A percentile compares a stretch with the other conserved stretches of the same genome.
Evolutionary conservation across 208 protist species (phyloP).

Genomic region (Herpetomonas samuelpessoai): DNA sequence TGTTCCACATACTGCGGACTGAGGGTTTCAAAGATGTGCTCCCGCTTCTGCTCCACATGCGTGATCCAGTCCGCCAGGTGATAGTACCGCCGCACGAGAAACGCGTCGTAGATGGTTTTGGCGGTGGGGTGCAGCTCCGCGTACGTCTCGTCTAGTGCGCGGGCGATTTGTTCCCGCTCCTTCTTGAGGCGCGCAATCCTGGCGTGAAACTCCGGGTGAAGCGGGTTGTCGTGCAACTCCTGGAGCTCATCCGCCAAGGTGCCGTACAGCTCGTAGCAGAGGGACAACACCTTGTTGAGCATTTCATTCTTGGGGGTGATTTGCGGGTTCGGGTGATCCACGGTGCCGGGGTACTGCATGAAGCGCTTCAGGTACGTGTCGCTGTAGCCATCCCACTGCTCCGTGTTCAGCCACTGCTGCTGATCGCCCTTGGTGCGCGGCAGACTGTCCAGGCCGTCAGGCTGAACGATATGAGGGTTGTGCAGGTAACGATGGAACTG

Average conservation of each 20-base stretch:
- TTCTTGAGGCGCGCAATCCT: slow-evolving; percentile 48
- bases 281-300: slow-evolving; percentile 56
- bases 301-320: slow-evolving; percentile 53
- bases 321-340: slow-evolving; percentile 60
- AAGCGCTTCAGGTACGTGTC: slow-evolving; percentile 68
- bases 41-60: slow-evolving; percentile 72
- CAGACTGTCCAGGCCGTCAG: slow-evolving; percentile 74
- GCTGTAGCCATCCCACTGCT: slow-evolving; percentile 89
- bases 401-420: slow-evolving; percentile 86
- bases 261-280: slow-evolving; percentile 78
- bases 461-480: slow-evolving; percentile 81
- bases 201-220: slow-evolving; percentile 76
- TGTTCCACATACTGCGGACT: slow-evolving; percentile 62
- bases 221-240: slow-evolving; percentile 72
- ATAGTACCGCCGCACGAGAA: slow-evolving; percentile 81
- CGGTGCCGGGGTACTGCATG: slow-evolving; percentile 84
- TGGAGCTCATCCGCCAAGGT: slow-evolving; percentile 71
- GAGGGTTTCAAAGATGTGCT: slow-evolving; percentile 51
- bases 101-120: slow-evolving; percentile 86
- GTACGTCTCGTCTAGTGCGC: slow-evolving; percentile 67
- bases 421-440: slow-evolving; percentile 74
- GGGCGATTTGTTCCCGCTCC: slow-evolving; percentile 68
- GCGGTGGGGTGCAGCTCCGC: slow-evolving; percentile 74
- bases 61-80: slow-evolving; percentile 75
- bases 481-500: slow-evolving; percentile 86